Evolutionary conservation across 2,329 filamentous ascomycete genomes (phyloP), one percentile per base, ranked within the genome.

Genomic region (Aspergillus versicolor): DNA sequence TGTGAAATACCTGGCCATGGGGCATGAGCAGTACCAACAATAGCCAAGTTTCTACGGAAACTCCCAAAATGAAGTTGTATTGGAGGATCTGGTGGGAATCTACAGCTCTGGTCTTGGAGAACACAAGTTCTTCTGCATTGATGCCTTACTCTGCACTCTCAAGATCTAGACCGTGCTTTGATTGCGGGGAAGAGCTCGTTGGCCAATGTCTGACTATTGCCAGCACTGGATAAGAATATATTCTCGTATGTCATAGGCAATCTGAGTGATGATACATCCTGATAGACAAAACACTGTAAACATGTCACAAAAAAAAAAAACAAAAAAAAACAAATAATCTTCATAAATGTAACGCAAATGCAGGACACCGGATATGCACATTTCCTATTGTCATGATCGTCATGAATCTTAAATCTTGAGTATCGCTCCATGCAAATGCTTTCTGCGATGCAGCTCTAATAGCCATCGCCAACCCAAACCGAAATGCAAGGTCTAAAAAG

Each of bases 381-480:
- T 43, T 43, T 43, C 24, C 7, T 45, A 5, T 37, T 17, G 19
- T 41, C 37, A 40, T 49, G 32, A 13, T 34, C 47, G 27, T 49
- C 9, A 42, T 52, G 8, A 34, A 43, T 44, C 32, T 27, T 45
- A 21, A 52, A 52, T n/a, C 15, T 38, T 43, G 17, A 34, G 45
- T 52, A 42, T 46, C 37, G 34, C 50, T 46, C 51, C 51, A 52
- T 47, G 51, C 42, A 46, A 50, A 53, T 40, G 51, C 51, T 30
- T 19, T 44, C 27, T 32, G 27, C 51, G 41, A 27, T 46, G 41
- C 41, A 52, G 50, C 50, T 24, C 15, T n/a, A 37, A 45, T 17
- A 37, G 50, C 50, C 42, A 32, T 43, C 50, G 41, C 41, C 42
- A 45, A 37, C 21, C 19, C 51, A 8, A 41, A 30, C 43, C 15